Evolutionary conservation across 139 green algal genomes (phyloP).

Genomic region (Chlorokybus atmophyticus): DNA sequence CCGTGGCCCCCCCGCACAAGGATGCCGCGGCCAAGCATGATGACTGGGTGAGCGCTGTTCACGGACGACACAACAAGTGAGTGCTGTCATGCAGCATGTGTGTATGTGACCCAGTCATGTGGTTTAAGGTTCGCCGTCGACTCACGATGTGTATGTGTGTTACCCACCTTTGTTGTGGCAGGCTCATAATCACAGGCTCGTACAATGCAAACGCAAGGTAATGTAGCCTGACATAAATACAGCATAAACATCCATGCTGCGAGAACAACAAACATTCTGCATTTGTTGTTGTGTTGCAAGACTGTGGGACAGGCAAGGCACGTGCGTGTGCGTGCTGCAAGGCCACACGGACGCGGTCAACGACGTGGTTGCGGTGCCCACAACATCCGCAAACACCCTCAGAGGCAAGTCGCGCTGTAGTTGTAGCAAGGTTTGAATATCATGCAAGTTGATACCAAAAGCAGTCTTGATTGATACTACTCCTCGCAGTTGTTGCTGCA

Average conservation of each 20-base stretch:
- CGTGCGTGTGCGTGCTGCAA: background rate
- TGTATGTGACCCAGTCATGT: background rate
- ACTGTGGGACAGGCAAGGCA: too few species aligned
- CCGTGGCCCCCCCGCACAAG: conserved; percentile 62
- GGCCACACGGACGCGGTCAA: background rate
- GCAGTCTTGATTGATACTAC: background rate
- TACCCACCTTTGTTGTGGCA: background rate
- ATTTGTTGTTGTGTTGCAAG: too few species aligned
- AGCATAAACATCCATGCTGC: too few species aligned
- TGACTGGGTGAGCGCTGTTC: conserved; percentile 65
- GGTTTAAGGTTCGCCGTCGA: background rate
- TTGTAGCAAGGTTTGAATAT: background rate
- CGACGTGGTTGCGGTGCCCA: background rate
- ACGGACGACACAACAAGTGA: conserved; percentile 8
- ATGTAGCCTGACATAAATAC: too few species aligned
- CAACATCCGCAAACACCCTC: background rate
- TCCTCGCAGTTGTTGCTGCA: too few species aligned
- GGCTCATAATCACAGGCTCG: too few species aligned
- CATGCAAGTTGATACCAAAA: background rate
- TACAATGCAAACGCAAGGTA: too few species aligned
- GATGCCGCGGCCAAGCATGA: conserved; percentile 40
- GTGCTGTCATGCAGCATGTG: background rate
- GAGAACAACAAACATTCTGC: too few species aligned
- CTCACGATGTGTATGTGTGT: background rate
- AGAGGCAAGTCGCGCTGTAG: background rate